Evolutionary conservation across 2,329 filamentous ascomycete species (phyloP), one percentile per base, ranked within the genome.

Genomic region (Microsporum ferrugineum): DNA sequence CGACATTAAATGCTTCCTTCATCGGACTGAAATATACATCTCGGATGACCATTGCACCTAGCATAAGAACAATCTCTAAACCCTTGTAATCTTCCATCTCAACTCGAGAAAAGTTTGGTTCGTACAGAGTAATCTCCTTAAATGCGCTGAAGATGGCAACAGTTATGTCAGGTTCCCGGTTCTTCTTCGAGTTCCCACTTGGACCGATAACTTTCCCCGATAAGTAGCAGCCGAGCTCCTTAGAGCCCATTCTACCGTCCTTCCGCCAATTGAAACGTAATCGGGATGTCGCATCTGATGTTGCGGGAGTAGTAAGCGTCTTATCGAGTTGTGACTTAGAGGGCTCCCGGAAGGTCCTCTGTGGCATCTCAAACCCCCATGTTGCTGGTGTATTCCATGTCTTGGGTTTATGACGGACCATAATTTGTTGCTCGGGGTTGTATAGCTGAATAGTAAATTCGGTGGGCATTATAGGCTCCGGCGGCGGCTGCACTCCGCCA

Each of bases 11-110:
- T 3, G 85, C 79, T 66, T 95, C 88, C 17, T 82, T 81, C 60
- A 85, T 82, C 3, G 85, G 82, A 62, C 81, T 76, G 67, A 84
- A 85, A 71, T 80, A 86, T 3, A 86, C 73, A 66, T 86, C 84
- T 29, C 82, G 77, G 62, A 87, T 85, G 10, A 83, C 81, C 1
- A 82, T 77, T 0, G 82, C 83, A 14, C 81, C 77, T 0, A 87
- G 75, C 33, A 86, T 69, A 27, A 97, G 75, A 1, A 91, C 86
- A 0, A 97, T 83, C 71, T 99, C 94, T 2, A 97, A 78, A 0
- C 94, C 94, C 73, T 96, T 97, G 61, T 88, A 85, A 73, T 99
- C 94, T 72, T 99, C 91, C 64, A 97, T 85, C 49, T 97, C 91
- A 8, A 97, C 87, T 5, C 94, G 82, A 63, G 88, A 86, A 70